Conservation (phyloP, 140 eudicot species). For the Artemisia princeps region DNA sequence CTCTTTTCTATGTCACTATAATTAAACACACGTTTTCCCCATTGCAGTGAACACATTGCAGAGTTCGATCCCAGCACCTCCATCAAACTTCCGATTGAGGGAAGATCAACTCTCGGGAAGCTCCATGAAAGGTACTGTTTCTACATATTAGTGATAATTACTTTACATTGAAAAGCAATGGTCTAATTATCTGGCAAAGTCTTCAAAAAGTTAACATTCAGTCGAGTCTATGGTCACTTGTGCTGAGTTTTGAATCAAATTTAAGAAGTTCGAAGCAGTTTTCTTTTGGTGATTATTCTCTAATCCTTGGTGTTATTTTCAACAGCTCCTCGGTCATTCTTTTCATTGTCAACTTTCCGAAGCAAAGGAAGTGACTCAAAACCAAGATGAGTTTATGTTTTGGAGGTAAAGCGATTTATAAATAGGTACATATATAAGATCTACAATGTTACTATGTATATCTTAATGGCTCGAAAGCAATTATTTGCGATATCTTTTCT, state of each 20-base stretch:
- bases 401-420: conserved; percentile 6
- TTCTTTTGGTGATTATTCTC: not conserved
- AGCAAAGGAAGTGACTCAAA: conserved; percentile 85
- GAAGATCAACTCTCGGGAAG: conserved; percentile 79
- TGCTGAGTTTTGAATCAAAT: not conserved
- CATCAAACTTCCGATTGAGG: conserved; percentile 60
- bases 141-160: not conserved
- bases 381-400: conserved; percentile 40
- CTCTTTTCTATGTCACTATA: not conserved
- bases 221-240: not conserved
- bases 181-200: not conserved
- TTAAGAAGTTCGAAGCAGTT: not conserved
- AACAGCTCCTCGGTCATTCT: conserved; percentile 78
- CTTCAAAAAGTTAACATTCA: not conserved
- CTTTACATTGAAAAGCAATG: not conserved
- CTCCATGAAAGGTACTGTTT: conserved; percentile 59
- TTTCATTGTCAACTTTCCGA: conserved; percentile 68
- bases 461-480: conserved; percentile 20
- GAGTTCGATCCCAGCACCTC: conserved; percentile 75
- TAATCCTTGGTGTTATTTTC: conserved; percentile 14
- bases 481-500: conserved; percentile 32
- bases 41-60: conserved; percentile 44
- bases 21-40: not conserved
- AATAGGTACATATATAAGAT: conserved; percentile 19
- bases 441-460: conserved; percentile 25